Evolutionary conservation across 345 rosid species (phyloP).

Genomic region (Aegle marmelos): DNA sequence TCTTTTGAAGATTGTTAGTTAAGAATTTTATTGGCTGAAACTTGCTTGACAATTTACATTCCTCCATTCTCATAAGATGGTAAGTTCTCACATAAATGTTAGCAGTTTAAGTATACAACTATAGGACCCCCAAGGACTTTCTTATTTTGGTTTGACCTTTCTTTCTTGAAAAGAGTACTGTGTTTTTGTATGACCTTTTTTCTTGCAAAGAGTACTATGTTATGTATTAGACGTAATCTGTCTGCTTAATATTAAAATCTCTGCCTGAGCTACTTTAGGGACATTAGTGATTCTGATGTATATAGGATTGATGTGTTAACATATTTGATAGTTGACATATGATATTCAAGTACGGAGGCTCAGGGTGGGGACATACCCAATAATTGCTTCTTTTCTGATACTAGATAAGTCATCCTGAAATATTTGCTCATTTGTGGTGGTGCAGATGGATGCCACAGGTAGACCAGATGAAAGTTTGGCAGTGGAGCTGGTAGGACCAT

Average conservation of each 20-base stretch:
- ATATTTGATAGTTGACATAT: not conserved
- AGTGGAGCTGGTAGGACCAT: conserved; percentile 65
- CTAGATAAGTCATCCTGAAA: conserved; percentile 14
- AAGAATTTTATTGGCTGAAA: not conserved
- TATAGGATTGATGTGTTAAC: not conserved
- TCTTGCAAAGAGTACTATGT: not conserved
- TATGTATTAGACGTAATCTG: not conserved
- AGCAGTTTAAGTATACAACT: not conserved
- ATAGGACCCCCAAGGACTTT: not conserved
- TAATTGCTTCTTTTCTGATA: conserved; percentile 2
- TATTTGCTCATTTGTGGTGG: conserved; percentile 19
- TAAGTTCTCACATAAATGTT: not conserved
- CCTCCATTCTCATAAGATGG: not conserved
- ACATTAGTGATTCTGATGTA: not conserved
- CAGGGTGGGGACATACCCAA: not conserved
- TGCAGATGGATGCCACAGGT: conserved; percentile 85
- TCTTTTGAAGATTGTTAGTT: not conserved
- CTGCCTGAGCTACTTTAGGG: not conserved
- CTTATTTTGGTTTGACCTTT: not conserved
- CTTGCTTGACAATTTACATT: not conserved
- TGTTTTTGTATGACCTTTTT: not conserved
- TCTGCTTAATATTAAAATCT: not conserved
- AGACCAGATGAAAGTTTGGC: conserved; percentile 94
- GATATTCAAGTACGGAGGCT: not conserved
- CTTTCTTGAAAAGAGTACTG: not conserved